These are phyloP conservation scores for Thermochaetoides thermophila DNA, from an alignment of 495 filamentous ascomycete genomes.

Conservation along the genomic window DNA sequence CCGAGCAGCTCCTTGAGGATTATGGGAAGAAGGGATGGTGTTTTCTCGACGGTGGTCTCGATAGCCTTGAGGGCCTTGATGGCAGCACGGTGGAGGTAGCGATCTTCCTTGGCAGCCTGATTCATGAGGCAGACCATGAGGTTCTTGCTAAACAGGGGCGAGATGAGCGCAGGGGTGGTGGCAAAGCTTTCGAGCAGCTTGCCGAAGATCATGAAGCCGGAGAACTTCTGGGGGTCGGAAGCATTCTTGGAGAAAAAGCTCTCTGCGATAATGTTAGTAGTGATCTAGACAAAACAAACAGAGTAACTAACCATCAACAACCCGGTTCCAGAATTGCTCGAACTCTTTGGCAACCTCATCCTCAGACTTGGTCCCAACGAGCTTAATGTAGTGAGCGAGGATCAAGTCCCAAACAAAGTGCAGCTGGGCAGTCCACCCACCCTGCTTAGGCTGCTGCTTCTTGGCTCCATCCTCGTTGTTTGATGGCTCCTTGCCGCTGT, in stretches of 20 bases:
- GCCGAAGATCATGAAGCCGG: conserved; percentile 75
- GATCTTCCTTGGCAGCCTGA: conserved; percentile 67
- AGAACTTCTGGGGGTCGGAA: conserved; percentile 77
- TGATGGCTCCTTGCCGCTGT: conserved; percentile 44
- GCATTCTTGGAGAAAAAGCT: conserved; percentile 65
- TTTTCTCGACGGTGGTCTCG: conserved; percentile 45
- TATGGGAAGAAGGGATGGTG: conserved; percentile 43
- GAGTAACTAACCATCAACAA: conserved; percentile 62
- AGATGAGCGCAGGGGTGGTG: conserved; percentile 13
- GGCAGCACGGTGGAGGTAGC: conserved; percentile 72
- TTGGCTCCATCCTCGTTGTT: conserved; percentile 28
- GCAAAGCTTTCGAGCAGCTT: conserved; percentile 45
- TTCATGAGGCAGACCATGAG: conserved; percentile 73
- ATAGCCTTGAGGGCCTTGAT: conserved; percentile 55
- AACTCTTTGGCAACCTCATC: conserved; percentile 35
- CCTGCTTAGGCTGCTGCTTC: conserved; percentile 34
- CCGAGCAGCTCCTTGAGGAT: conserved; percentile 52
- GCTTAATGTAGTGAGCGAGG: conserved; percentile 33
- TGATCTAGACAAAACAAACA: background rate
- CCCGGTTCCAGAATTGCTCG: conserved; percentile 71
- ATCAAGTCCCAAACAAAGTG: conserved; percentile 83
- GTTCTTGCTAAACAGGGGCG: conserved; percentile 61
- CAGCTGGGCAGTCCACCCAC: conserved; percentile 61
- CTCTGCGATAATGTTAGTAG: conserved; percentile 35
- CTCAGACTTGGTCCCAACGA: conserved; percentile 15